These are phyloP conservation scores for Diaporthe vexans DNA, from an alignment of 2,329 filamentous ascomycete species.

Conservation along the genomic window DNA sequence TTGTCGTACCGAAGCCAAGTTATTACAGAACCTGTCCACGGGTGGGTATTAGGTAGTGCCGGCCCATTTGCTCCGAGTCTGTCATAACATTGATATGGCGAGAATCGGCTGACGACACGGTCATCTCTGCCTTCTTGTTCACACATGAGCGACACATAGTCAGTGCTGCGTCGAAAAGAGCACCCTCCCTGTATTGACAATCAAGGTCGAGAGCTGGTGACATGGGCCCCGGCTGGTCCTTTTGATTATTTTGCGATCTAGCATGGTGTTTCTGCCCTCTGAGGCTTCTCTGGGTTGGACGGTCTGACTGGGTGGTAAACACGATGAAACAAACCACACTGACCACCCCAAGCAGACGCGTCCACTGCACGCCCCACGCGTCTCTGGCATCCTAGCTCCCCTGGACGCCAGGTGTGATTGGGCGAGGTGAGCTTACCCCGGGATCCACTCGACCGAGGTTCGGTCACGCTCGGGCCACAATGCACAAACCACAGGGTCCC, in stretches of 20 bases:
- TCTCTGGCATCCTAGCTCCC: slow-evolving; percentile 27
- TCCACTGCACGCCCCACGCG: slow-evolving; percentile 3
- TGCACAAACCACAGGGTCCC: slow-evolving; percentile 21
- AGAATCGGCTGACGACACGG: slow-evolving; percentile 12
- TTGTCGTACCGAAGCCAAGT: background rate
- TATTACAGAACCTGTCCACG: slow-evolving; percentile 1
- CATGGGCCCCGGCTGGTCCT: slow-evolving; percentile 11
- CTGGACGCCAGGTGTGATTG: background rate
- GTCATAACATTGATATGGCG: background rate
- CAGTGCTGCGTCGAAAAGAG: no score
- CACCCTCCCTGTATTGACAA: background rate
- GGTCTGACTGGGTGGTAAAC: slow-evolving; percentile 7
- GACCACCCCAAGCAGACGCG: slow-evolving; percentile 20
- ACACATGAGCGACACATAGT: background rate
- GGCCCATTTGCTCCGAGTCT: background rate
- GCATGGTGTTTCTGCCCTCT: background rate
- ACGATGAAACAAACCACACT: slow-evolving; percentile 29
- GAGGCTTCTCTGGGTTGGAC: slow-evolving; percentile 5
- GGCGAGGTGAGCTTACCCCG: slow-evolving; percentile 1
- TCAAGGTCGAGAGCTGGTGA: background rate
- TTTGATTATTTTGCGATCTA: background rate
- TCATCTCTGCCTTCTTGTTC: slow-evolving; percentile 2
- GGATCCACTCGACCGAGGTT: slow-evolving; percentile 13
- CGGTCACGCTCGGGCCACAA: slow-evolving; percentile 24
- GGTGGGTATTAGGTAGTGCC: background rate